Base-by-base conservation (phyloP, 2,329 filamentous ascomycete genomes). In the Colletotrichum karsti region DNA sequence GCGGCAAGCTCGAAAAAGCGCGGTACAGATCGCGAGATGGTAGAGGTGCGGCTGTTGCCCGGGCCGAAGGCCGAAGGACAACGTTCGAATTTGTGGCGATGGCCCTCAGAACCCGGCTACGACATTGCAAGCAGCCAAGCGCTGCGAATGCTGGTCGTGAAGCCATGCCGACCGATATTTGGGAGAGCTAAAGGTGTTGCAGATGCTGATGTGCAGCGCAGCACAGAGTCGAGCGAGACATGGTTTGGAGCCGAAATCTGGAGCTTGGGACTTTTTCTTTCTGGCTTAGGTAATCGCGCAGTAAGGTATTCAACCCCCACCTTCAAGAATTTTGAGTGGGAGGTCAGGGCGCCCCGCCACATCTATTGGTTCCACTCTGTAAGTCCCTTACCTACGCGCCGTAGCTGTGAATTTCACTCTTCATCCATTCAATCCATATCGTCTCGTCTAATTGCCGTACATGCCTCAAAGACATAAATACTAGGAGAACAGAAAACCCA, bases 121-220 rank as follows among this genome's bases (percentile, higher is more conserved):
- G 72, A 69, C 76, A 78, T 28, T 73, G 71, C 3, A 74, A 66
- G 71, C 76, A 78, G 69, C 75, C 69, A 8, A 67, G 65, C 13
- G 72, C 71, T 44, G 73, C 71, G 12, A 74, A 39, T 2, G 69
- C 63, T 7, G 74, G 70, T 41, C 72, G 59, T n/a, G 71, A 67
- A n/a, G 69, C 69, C 74, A 76, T 75, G 37, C 53, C 2, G 13
- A 39, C 10, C 13, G n/a, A 22, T n/a, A 7, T 4, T 35, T 35
- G 5, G 13, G 33, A 12, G 9, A 35, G 9, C 33, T 12, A 35
- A 35, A 9, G 33, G 9, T 35, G 33, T 35, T 12, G 2, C 33
- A 35, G 33, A 35, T 35, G 33, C 33, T 12, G 33, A 12, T 15
- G 33, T 15, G 33, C 33, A 35, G 9, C 10, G 12, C 15, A 8